Evolutionary conservation across 495 filamentous ascomycete genomes (phyloP), one percentile per base, ranked within the genome.

Genomic region (Neurospora tetraspora): DNA sequence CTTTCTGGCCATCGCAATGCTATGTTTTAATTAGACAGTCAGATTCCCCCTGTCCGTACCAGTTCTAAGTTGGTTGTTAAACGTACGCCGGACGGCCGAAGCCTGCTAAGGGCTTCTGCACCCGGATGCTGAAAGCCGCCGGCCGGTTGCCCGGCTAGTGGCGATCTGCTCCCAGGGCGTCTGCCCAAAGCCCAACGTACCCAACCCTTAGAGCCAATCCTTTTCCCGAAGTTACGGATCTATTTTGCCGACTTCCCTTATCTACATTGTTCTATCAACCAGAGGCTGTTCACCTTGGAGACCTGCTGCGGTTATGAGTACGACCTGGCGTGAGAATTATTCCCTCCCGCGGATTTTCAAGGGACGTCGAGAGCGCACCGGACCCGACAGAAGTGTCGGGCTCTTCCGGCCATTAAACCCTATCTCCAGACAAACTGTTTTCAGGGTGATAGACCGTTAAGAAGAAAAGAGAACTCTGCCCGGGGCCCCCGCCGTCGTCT

Each of bases 201-300:
- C 85, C 84, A 87, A 88, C 84, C 86, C 87, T 90, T 89, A 88
- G 86, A 90, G 86, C 87, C 85, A 89, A 90, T 90, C 84, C 87
- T 89, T 90, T 88, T 90, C 84, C 87, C 84, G 84, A 89, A 90
- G 85, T 90, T 89, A 90, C 85, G 85, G 85, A 89, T 90, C 87
- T 88, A 89, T 89, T 89, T 89, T 90, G 87, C 87, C 84, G 84
- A 90, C 86, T 90, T 89, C 86, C 85, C 85, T 90, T 89, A 89
- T 87, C 84, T 89, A 89, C 85, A 89, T 89, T 89, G 82, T 90
- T 88, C 86, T 89, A 89, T 90, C 85, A 89, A 90, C 87, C 87
- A 90, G 86, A 90, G 87, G 88, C 87, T 89, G 83, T 89, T 90
- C 85, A 88, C 86, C 85, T 90, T 90, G 85, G 86, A 89, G 87